Percentiles rank a stretch among this genome's conserved stretches.
These are phyloP conservation scores for Leishmania tropica DNA, from an alignment of 208 protist genomes.

Conservation along the genomic window DNA sequence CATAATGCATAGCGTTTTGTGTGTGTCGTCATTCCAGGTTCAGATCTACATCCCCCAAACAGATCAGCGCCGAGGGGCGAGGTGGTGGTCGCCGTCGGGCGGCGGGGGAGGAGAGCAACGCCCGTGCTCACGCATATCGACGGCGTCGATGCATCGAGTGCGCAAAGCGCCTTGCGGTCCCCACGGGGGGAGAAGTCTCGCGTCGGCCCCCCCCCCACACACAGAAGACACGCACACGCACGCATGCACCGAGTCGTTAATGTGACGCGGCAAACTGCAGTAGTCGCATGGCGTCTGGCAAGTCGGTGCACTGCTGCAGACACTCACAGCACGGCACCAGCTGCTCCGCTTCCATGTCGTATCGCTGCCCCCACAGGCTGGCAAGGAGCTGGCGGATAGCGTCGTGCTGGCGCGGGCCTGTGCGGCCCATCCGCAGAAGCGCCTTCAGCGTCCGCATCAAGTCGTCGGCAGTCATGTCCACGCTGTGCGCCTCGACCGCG, in stretches of 20 bases:
- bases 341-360: conserved; percentile 55
- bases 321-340: conserved; percentile 37
- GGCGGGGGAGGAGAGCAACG: background rate
- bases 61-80: background rate
- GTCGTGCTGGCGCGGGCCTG: conserved; percentile 34
- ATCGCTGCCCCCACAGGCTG: conserved; percentile 55
- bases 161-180: background rate
- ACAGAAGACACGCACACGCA: background rate
- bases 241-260: background rate
- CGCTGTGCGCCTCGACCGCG: conserved; percentile 53
- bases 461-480: conserved; percentile 66
- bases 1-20: background rate
- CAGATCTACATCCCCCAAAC: background rate
- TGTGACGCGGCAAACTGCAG: conserved; percentile 29
- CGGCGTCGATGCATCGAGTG: background rate
- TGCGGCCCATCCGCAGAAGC: conserved; percentile 60
- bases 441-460: conserved; percentile 55
- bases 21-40: background rate
- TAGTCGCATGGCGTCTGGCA: conserved; percentile 22
- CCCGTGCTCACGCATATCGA: background rate
- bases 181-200: background rate
- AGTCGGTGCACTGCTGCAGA: conserved; percentile 21
- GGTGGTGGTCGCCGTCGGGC: background rate
- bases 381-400: conserved; percentile 53
- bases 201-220: background rate